Evolutionary conservation across 1,284 basidiomycete species (phyloP).

Genomic region (Blastosporella zonata): DNA sequence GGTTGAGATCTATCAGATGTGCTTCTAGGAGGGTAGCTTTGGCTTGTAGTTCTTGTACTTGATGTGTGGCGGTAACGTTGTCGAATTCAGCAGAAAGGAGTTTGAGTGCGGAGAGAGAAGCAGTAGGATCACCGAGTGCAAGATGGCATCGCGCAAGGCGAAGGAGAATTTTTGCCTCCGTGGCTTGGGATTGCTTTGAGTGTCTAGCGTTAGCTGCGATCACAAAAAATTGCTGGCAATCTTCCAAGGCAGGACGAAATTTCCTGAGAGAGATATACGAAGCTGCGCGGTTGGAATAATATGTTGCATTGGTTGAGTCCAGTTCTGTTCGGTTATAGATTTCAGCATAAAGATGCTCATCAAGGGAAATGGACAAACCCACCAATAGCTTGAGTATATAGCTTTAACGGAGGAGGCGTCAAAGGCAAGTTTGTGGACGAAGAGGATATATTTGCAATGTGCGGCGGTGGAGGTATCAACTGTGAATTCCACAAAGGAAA

Average conservation of each 20-base stretch:
- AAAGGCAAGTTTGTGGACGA: too few species aligned
- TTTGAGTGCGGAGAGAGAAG: conserved; percentile 48
- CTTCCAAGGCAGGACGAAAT: conserved; percentile 70
- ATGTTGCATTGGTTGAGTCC: conserved; percentile 69
- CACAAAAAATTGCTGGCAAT: conserved; percentile 79
- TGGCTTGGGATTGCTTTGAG: conserved; percentile 58
- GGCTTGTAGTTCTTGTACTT: conserved; percentile 54
- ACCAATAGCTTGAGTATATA: too few species aligned
- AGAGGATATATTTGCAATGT: too few species aligned
- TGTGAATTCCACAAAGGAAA: too few species aligned
- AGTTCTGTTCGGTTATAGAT: too few species aligned
- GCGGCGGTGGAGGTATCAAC: too few species aligned
- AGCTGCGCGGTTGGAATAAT: conserved; percentile 83
- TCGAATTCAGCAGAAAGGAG: too few species aligned
- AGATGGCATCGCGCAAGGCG: conserved; percentile 80
- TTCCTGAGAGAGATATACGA: conserved; percentile 80
- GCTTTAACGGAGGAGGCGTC: too few species aligned
- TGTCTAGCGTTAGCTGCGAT: too few species aligned
- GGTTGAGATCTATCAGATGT: conserved; percentile 63
- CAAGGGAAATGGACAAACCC: too few species aligned
- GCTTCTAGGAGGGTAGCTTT: conserved; percentile 60
- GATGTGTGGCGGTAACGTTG: conserved; percentile 53
- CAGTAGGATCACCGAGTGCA: conserved; percentile 64
- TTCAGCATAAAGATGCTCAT: too few species aligned
- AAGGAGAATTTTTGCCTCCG: conserved; percentile 65